phyloP scores from a whole-genome alignment of 2,329 filamentous ascomycete genomes.

The Apiospora aurea region DNA sequence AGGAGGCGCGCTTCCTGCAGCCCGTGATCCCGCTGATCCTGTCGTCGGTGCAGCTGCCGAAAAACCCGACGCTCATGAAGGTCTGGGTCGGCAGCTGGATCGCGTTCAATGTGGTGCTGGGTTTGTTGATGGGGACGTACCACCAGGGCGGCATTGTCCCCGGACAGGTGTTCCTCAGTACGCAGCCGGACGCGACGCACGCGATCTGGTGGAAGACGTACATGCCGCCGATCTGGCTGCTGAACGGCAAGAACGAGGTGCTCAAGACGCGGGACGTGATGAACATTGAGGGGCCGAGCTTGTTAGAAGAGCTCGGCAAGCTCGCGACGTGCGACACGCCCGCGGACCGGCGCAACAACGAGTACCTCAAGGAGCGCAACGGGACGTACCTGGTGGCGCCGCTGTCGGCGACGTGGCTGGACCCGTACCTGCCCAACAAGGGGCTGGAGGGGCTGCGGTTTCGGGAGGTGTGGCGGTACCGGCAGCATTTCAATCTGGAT shows the following conservation, averaged over 20 bases:
- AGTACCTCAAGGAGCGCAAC: constrained; percentile 66
- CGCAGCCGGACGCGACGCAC: constrained; percentile 71
- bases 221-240: constrained; percentile 80
- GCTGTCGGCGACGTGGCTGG: constrained; percentile 73
- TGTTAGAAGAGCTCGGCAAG: constrained; percentile 65
- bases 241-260: constrained; percentile 77
- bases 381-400: constrained; percentile 78
- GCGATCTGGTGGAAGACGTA: constrained; percentile 90
- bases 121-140: constrained; percentile 79
- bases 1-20: constrained; percentile 80
- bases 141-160: constrained; percentile 83
- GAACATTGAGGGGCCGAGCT: constrained; percentile 67
- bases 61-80: constrained; percentile 54
- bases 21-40: constrained; percentile 80
- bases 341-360: constrained; percentile 60
- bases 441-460: constrained; percentile 67
- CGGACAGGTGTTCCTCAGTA: constrained; percentile 76
- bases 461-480: constrained; percentile 73
- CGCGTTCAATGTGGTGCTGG: constrained; percentile 72
- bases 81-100: constrained; percentile 70
- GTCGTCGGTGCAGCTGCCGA: constrained; percentile 74
- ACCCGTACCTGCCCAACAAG: constrained; percentile 67
- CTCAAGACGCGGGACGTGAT: constrained; percentile 77
- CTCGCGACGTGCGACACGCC: constrained; percentile 70
- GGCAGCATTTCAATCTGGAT: constrained; percentile 76